Evolutionary conservation across 2,329 filamentous ascomycete species (phyloP), one percentile per base, ranked within the genome.

Genomic region (Botryosphaeria dothidea): DNA sequence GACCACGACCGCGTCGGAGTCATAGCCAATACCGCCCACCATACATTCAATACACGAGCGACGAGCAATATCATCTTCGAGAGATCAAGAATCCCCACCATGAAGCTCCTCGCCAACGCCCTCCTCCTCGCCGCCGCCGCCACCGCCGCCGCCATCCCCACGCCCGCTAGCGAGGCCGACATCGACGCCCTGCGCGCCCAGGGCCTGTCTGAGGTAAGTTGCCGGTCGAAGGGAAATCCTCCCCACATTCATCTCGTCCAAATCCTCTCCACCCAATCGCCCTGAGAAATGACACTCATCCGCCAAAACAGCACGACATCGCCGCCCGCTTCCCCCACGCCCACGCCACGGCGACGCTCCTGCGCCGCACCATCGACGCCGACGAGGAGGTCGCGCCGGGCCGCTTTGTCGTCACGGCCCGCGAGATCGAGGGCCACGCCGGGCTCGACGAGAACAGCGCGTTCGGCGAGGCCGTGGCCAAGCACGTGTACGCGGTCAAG

Each of bases 371-470:
- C 51, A 61, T 70, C 51, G 74, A 77, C 29, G 64, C 68, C 41
- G 73, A 74, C 17, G 76, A 75, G 38, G 76, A 78, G 46, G 73
- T 78, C 23, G 69, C 74, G 9, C 76, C 75, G 2, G 74, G 74
- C 4, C 72, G 72, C 4, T 68, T 72, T 75, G 36, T 43, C 38
- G 9, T 19, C 38, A 27, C 29, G 15, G 13, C 46, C 31, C 60
- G 61, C 38, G 34, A 21, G 17, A 11, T 43, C 49, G 48, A 54
- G 45, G 51, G 41, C 36, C 48, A 54, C 61, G 61, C 61, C 38
- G 61, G 49, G 4, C 6, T 54, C 36, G 48, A 73, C 73, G 68
- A 71, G 76, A 4, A 73, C 74, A 25, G 72, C 69, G 27, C 68
- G 71, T 9, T 67, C 71, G 21, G 64, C 49, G 4, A 49, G 65